Evolutionary conservation across 73 alveolate species (phyloP), one percentile per base, ranked within the genome.

Genomic region (Durusdinium trenchii): DNA sequence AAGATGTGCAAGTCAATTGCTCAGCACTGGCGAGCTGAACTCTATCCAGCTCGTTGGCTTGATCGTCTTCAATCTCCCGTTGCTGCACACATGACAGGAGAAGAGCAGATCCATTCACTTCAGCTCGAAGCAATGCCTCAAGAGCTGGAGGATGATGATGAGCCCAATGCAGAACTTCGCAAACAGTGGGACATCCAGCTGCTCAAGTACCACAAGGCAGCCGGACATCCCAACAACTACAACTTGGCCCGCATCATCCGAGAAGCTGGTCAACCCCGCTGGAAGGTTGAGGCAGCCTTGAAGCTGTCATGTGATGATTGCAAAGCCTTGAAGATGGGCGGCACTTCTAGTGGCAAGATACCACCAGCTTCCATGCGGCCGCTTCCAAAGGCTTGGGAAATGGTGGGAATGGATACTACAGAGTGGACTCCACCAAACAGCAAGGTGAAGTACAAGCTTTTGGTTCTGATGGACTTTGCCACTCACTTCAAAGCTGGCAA

Each of bases 351-450:
- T 45, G 93, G 73, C 6, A 18, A 28, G 50, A 35, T 82, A 0
- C 93, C 93, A 0, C 93, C 93, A 12, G 93, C 93, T 9, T 48
- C 73, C 47, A 82, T 47, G 47, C 26, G 57, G 32, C 73, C 93
- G 26, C 2, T 82, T 69, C 71, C 67, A 10, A 30, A 28, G 3
- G 93, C 93, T 47, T 82, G 93, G 93, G 69, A 45, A 35, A 6
- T 5, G 0, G 93, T 82, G 1, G 93, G 93, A 30, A 50, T 82
- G 3, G 93, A 82, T 35, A 28, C 43, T 10, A 50, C 64, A 12
- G 93, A 82, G n/a, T 82, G 93, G 93, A 7, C 35, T 6, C 93
- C 93, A 0, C 93, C 73, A 0, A 48, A 48, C 50, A 4, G 42
- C 50, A 14, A 30, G 28, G 10, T 7, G 73, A 82, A 82, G 93